These are phyloP conservation scores for Penicillium sp. DNA, from an alignment of 2,329 filamentous ascomycete genomes.

Conservation along the genomic window DNA sequence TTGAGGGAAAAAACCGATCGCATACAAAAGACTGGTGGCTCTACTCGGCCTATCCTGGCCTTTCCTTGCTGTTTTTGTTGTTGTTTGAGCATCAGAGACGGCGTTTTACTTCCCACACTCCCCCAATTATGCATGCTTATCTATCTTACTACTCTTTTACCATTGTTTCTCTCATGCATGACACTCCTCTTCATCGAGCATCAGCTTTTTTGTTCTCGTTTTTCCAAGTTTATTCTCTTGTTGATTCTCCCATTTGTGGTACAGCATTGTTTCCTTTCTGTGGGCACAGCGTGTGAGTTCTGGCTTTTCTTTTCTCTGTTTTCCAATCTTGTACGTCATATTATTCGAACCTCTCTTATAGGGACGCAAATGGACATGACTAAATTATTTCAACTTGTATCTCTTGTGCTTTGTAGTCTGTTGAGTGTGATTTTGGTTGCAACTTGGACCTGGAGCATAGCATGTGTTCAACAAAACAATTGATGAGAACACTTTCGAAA, in stretches of 20 bases:
- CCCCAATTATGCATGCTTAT: constrained; percentile 18
- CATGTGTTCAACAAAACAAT: no score
- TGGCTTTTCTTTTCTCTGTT: constrained; percentile 20
- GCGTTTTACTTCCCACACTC: constrained; percentile 22
- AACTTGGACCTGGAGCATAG: background rate
- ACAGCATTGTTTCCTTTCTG: constrained; percentile 27
- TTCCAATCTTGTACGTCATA: constrained; percentile 24
- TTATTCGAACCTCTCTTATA: constrained; percentile 18
- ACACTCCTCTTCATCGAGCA: constrained; percentile 17
- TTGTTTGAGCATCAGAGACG: constrained; percentile 29
- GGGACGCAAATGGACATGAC: constrained; percentile 28
- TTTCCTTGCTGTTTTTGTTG: constrained; percentile 14
- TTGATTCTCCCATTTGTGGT: constrained; percentile 8
- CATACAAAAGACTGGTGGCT: constrained; percentile 24
- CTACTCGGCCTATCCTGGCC: constrained; percentile 9
- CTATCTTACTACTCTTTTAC: background rate
- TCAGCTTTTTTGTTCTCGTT: constrained; percentile 8
- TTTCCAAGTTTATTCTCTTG: constrained; percentile 6
- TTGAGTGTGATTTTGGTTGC: background rate
- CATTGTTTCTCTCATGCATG: constrained; percentile 15
- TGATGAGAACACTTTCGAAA: no score
- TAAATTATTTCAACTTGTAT: constrained; percentile 8
- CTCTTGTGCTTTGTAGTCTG: background rate
- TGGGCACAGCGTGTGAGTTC: constrained; percentile 36
- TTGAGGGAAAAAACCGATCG: constrained; percentile 14